These are phyloP conservation scores for Groenewaldozyma auringiensis DNA, from an alignment of 1,139 yeast genomes.

Conservation along the genomic window DNA sequence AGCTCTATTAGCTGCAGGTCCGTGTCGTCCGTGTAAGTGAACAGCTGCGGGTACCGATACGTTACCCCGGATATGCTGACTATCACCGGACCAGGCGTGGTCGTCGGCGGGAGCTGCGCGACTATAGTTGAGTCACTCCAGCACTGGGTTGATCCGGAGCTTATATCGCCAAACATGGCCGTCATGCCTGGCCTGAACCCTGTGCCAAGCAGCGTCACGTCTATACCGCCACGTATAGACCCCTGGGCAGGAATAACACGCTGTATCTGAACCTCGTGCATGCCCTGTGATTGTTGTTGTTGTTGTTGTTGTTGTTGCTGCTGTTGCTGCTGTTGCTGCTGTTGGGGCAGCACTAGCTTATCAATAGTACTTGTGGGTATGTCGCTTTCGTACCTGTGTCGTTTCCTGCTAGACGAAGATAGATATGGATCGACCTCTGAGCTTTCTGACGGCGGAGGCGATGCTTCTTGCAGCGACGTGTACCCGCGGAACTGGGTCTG, in stretches of 20 bases:
- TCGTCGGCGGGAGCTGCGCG: slow-evolving; percentile 86
- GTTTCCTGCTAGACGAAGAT: slow-evolving; percentile 18
- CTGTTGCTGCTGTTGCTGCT: slow-evolving; percentile 6
- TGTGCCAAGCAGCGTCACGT: slow-evolving; percentile 79
- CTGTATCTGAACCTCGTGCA: slow-evolving; percentile 38
- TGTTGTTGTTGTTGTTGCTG: slow-evolving; percentile 6
- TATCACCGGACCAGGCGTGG: slow-evolving; percentile 81
- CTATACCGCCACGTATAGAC: slow-evolving; percentile 91
- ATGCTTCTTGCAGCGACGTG: neutral
- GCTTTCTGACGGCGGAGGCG: slow-evolving; percentile 19
- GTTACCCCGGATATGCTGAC: slow-evolving; percentile 55
- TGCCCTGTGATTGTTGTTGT: neutral
- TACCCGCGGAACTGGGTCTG: neutral
- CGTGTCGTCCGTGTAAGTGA: slow-evolving; percentile 87
- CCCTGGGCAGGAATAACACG: slow-evolving; percentile 93
- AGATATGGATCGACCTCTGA: slow-evolving; percentile 16
- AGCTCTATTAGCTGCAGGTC: slow-evolving; percentile 87
- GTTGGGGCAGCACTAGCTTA: neutral
- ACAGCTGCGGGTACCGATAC: slow-evolving; percentile 44
- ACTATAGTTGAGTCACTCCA: slow-evolving; percentile 95
- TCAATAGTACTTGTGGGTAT: slow-evolving; percentile 13
- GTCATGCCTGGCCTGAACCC: slow-evolving; percentile 75
- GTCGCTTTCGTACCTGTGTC: slow-evolving; percentile 22
- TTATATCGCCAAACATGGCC: slow-evolving; percentile 79
- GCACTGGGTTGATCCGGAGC: slow-evolving; percentile 83